These are phyloP conservation scores for Yamadazyma jaroonii DNA, from an alignment of 1,139 yeast genomes.

Conservation along the genomic window DNA sequence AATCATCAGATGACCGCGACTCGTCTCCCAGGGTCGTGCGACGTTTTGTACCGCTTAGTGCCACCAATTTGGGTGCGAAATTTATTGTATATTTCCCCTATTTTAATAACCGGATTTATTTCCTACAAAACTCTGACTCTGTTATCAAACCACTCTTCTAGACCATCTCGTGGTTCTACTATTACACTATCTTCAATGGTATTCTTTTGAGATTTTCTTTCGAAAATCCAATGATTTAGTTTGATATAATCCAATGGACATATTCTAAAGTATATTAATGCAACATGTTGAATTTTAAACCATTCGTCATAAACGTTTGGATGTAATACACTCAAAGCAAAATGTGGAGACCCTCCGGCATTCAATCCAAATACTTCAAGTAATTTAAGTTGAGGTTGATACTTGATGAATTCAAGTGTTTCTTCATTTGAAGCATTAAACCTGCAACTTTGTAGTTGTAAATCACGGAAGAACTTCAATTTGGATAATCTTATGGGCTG, in stretches of 20 bases:
- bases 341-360: conserved; percentile 54
- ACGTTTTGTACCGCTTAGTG: too few relatives aligned
- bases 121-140: conserved; percentile 16
- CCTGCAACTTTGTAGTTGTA: conserved; percentile 34
- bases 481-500: conserved; percentile 22
- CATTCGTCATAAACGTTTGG: conserved; percentile 58
- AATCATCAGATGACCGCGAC: neutral
- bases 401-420: conserved; percentile 20
- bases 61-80: neutral
- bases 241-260: conserved; percentile 38
- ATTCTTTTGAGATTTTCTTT: conserved; percentile 8
- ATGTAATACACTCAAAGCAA: conserved; percentile 53
- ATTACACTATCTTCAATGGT: neutral
- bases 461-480: conserved; percentile 14
- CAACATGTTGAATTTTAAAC: conserved; percentile 56
- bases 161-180: conserved; percentile 39
- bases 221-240: conserved; percentile 38
- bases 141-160: conserved; percentile 42
- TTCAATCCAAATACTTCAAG: conserved; percentile 51
- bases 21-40: neutral
- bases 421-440: conserved; percentile 33
- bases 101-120: neutral
- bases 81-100: conserved; percentile 1
- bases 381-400: conserved; percentile 27
- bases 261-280: conserved; percentile 29